phyloP scores from a whole-genome alignment of 805 yeast genomes.

The Danielozyma ontarioensis region DNA sequence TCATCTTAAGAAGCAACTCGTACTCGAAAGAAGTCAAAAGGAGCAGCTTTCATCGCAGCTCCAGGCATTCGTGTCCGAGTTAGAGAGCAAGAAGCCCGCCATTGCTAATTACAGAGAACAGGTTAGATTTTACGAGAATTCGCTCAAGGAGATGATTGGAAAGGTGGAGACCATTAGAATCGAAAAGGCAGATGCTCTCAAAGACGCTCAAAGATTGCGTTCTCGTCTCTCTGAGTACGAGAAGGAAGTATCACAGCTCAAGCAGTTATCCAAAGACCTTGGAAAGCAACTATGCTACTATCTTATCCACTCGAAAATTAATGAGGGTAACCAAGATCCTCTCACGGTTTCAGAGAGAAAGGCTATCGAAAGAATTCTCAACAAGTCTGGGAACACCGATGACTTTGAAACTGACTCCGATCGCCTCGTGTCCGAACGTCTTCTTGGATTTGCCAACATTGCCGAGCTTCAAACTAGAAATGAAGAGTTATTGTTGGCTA shows the following conservation, averaged over 20 bases:
- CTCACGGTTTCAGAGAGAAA: conserved; percentile 59
- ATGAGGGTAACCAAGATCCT: conserved; percentile 53
- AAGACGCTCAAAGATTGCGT: conserved; percentile 30
- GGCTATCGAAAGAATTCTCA: conserved; percentile 55
- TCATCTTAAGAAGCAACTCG: conserved; percentile 58
- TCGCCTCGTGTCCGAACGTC: conserved; percentile 60
- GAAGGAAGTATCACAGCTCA: conserved; percentile 43
- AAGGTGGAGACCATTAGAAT: conserved; percentile 47
- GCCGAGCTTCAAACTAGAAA: conserved; percentile 71
- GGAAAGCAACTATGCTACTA: conserved; percentile 79
- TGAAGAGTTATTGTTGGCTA: conserved; percentile 60
- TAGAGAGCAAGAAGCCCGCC: conserved; percentile 74
- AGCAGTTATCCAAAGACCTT: conserved; percentile 62
- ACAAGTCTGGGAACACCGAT: conserved; percentile 26
- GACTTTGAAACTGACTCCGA: conserved; percentile 61
- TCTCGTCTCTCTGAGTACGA: conserved; percentile 37
- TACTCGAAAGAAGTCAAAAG: conserved; percentile 67
- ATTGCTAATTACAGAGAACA: conserved; percentile 61
- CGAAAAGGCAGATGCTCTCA: conserved; percentile 44
- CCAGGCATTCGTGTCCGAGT: conserved; percentile 64
- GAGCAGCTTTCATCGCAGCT: conserved; percentile 66
- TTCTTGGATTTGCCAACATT: conserved; percentile 64
- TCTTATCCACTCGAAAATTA: conserved; percentile 58
- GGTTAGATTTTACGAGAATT: conserved; percentile 51
- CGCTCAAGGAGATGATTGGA: conserved; percentile 46